Conservation (phyloP, 495 filamentous ascomycete species). For the Oleoguttula mirabilis region DNA sequence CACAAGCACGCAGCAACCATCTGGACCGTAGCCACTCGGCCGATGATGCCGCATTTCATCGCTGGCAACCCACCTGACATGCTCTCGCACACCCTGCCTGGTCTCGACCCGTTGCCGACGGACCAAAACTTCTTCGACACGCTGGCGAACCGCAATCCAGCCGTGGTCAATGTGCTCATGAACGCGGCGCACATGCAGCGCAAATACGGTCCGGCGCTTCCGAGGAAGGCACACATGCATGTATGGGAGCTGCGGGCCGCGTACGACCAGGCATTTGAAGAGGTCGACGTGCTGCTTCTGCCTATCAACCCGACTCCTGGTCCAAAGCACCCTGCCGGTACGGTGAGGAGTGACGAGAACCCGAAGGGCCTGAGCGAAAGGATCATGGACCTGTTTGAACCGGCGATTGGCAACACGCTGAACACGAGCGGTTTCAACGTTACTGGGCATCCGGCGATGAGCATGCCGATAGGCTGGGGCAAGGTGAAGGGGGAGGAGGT, state of each 20-base stretch:
- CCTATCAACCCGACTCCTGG: conserved; percentile 35
- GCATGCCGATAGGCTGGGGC: conserved; percentile 42
- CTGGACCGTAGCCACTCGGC: conserved; percentile 39
- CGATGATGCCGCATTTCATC: conserved; percentile 34
- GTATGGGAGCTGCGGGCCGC: conserved; percentile 35
- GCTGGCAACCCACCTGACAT: conserved; percentile 33
- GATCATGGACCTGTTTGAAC: conserved; percentile 20
- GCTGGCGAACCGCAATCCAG: conserved; percentile 10
- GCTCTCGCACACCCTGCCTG: conserved; percentile 31
- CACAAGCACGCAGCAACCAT: conserved; percentile 39
- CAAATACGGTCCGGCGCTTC: conserved; percentile 24
- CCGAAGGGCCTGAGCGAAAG: conserved; percentile 13
- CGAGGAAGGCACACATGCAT: conserved; percentile 25
- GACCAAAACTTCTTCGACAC: conserved; percentile 31
- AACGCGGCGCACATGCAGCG: conserved; percentile 22
- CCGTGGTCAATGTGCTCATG: conserved; percentile 12
- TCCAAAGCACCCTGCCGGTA: conserved; percentile 12
- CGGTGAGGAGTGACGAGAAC: conserved; percentile 8
- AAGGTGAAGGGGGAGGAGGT: conserved; percentile 32
- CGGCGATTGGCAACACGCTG: conserved; percentile 34
- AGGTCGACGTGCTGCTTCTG: conserved; percentile 37
- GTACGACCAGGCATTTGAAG: conserved; percentile 34
- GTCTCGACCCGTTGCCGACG: conserved; percentile 32
- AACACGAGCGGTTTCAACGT: conserved; percentile 48
- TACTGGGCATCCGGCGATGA: conserved; percentile 47